Evolutionary conservation across 352 stramenopile species (phyloP), one percentile per base, ranked within the genome.

Genomic region (Globisporangium iwayamae): DNA sequence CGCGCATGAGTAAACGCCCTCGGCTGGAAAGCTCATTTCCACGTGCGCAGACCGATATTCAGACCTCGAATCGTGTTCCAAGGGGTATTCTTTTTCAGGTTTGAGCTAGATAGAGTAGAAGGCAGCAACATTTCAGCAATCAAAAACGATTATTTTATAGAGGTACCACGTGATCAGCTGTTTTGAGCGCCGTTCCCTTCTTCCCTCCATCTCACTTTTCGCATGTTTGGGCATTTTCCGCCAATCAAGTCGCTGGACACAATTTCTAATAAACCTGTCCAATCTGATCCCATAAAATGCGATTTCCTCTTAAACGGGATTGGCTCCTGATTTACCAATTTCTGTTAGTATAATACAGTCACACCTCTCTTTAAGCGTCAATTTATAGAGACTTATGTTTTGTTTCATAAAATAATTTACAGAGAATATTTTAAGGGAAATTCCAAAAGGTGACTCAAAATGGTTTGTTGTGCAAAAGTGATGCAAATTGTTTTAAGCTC

Each of bases 151-250:
- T 36, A 18, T 2, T 10, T 62, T 30, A 52, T 20, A 16, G 11
- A 54, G 56, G 25, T 2, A 32, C 11, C 6, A 9, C 56, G 30
- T 62, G 22, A 62, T 62, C 56, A 62, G 53, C 16, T 54, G 56
- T 57, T 57, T 57, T 43, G 28, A 48, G 43, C 16, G 43, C 16
- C 14, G 41, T 34, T 56, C 25, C 30, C 9, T 56, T 45, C 51
- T 62, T 62, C 56, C 56, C 56, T 62, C 55, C 10, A 5, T 36
- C 22, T 48, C 41, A 54, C 39, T 43, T 62, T 62, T 62, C 56
- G 56, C 56, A 62, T 36, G 30, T 57, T 48, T 22, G 16, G 0
- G 43, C 43, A 22, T 22, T 48, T 22, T 48, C 9, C 4, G 16
- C 16, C 43, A 48, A 48, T 48, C 14, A 48, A 48, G 11, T 48